phyloP scores from a whole-genome alignment of 2,329 filamentous ascomycete genomes.

The Fusarium sublunatum region DNA sequence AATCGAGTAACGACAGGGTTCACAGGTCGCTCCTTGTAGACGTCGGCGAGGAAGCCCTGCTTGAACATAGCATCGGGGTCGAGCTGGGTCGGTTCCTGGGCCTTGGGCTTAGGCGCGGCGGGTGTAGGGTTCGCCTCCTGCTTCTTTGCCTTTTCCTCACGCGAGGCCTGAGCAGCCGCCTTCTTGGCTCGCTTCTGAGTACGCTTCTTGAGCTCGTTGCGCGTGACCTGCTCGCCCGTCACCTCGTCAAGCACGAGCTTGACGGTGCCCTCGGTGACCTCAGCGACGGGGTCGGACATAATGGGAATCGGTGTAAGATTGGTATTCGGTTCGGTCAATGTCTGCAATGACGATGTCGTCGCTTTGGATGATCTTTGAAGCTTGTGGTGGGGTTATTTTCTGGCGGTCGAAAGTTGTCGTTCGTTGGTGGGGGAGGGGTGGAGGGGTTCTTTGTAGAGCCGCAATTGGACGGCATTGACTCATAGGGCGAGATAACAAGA shows the following conservation, averaged over 20 bases:
- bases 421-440: conserved; percentile 42
- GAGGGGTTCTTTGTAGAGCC: conserved; percentile 23
- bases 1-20: conserved; percentile 77
- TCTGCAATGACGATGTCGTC: conserved; percentile 7
- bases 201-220: conserved; percentile 72
- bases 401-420: conserved; percentile 38
- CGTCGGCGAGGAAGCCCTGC: conserved; percentile 78
- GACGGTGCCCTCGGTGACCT: conserved; percentile 49
- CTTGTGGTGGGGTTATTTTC: conserved; percentile 46
- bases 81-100: conserved; percentile 55
- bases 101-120: conserved; percentile 58
- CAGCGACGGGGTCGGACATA: conserved; percentile 45
- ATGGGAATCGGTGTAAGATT: conserved; percentile 10
- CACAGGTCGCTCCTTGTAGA: conserved; percentile 74
- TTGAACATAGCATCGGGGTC: conserved; percentile 80
- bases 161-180: conserved; percentile 63
- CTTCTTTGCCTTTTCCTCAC: conserved; percentile 49
- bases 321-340: conserved; percentile 3
- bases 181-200: conserved; percentile 69
- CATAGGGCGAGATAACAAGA: conserved; percentile 29
- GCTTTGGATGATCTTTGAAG: conserved; percentile 35
- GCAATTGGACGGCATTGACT: conserved; percentile 33
- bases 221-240: conserved; percentile 74
- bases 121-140: conserved; percentile 47
- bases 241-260: conserved; percentile 72